Evolutionary conservation across 768 basidiomycete genomes (phyloP), one percentile per base, ranked within the genome.

Genomic region (Myochromella boudieri): DNA sequence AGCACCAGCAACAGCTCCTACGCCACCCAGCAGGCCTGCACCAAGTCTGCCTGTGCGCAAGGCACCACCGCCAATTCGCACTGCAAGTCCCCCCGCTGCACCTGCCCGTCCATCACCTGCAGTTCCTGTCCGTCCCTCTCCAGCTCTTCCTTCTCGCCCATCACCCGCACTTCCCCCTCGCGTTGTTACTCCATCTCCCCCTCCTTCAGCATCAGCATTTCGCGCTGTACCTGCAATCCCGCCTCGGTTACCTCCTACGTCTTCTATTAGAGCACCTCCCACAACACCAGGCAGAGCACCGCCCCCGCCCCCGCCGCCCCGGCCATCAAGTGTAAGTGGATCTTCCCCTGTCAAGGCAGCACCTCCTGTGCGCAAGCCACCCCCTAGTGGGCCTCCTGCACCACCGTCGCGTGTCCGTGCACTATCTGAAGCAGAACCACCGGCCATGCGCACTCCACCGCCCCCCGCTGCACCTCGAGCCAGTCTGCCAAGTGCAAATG

Each of bases 11-110:
- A n/a, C 60, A 1, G 65, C 63, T 12, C 70, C 75, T 22, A 61
- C 44, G 3, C 45, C 59, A n/a, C 64, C 64, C 40, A 60, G 59
- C 46, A 70, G 73, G 24, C 67, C 72, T 6, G 53, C 71, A 20
- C 71, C n/a, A n/a, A n/a, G n/a, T n/a, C n/a, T n/a, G n/a, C n/a
- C 74, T 17, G 68, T 74, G 29, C 72, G 73, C 34, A 67, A 71
- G 38, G 62, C 69, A 1, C 68, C 71, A 3, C 71, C 69, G 31
- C 68, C 70, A 37, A 25, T 66, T 9, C 64, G 65, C 21, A 61
- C 59, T 28, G 45, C 60, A 10, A 66, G 58, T 34, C 66, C 70
- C 4, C 69, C 69, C 20, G 42, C 48, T 4, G 20, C 40, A 6
- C 48, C 48, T 36, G 21, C 48, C 21, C 48, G 48, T 24, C 48